Evolutionary conservation across 1,284 basidiomycete genomes (phyloP), one percentile per base, ranked within the genome.

Genomic region (Ceratobasidium sp.): DNA sequence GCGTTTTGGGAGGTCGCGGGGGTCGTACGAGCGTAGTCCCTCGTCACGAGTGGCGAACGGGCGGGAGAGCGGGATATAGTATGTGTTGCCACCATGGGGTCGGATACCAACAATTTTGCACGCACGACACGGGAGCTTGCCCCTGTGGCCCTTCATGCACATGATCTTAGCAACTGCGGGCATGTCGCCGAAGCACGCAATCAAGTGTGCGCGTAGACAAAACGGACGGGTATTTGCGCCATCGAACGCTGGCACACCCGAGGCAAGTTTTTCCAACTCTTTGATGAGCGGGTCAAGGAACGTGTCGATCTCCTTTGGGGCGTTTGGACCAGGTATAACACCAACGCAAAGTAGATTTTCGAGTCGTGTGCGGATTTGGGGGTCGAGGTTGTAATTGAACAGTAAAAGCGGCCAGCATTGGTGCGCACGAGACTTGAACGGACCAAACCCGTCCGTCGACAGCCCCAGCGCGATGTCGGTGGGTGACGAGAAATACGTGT

Each of bases 381-480:
- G 73, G 5, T 53, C 68, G 15, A 73, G 68, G 58, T 73, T 73
- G 55, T 69, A 71, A 40, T 72, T 73, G 70, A 73, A 56, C 1
- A 67, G 27, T 29, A 73, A 68, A 7, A 72, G 53, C 15, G 72
- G 73, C 71, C 73, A 72, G 56, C 76, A 75, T 0, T 80, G 81
- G 15, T 77, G 73, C 17, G 77, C 79, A 4, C 68, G 56, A 15
- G 54, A 50, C 53, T 72, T 70, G 64, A 70, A 70, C 10, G 65
- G 49, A 22, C 62, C 50, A 43, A 72, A 68, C 15, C 72, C 70
- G 47, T 72, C 72, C 74, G 74, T 67, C 3, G 77, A 77, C 0
- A 78, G 69, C 0, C 77, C 77, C 0, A 80, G 69, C 1, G 77
- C 78, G 17, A 79, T 71, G 53, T 80, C 78, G 1, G 72, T 73